Base-by-base conservation (phyloP, 192 early-diverging fungal species). In the Pilaira anomala region DNA sequence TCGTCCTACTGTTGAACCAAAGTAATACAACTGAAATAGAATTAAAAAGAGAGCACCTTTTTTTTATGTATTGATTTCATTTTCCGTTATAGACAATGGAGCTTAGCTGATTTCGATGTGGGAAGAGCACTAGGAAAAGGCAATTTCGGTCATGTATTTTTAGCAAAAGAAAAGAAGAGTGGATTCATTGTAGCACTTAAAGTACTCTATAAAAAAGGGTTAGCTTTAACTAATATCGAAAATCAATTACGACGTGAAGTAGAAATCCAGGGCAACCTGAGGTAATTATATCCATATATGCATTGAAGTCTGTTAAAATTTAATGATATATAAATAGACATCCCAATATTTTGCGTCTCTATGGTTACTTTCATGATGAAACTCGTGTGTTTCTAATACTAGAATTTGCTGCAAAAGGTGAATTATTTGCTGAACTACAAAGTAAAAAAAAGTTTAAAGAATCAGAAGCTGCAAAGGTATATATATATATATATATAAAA, bases 131-230 rank as follows among this genome's bases (percentile, higher is more conserved):
- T 98, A 21, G 96, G 96, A 55, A 91, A 91, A 66, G 96, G 96
- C n/a, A 94, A 97, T 61, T 98, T 97, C 82, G 96, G 96, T 0
- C 82, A 89, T 24, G 96, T 97, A 1, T 98, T 95, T 68, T 69
- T 96, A 12, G 95, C 95, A 5, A 82, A 91, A 41, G 96, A 97
- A 68, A 93, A 89, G 60, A 80, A 79, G 41, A 88, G 83, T 33
- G 89, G 91, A 36, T 96, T 86, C 70, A 83, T 98, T 13, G 90
- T 95, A 21, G 96, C 95, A 6, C 82, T 98, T 44, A 98, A 98
- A 65, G 85, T 96, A 13, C 59, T 98, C 49, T 88, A 88, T 60
- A 98, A 98, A 78, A 49, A 67, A 0, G 93, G 97, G 63, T 76
- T 98, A 0, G 57, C 78, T n/a, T 76, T 86, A 29, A 71, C 68